Conservation (phyloP, 2,329 filamentous ascomycete genomes). For the Elsinoe batatas region DNA sequence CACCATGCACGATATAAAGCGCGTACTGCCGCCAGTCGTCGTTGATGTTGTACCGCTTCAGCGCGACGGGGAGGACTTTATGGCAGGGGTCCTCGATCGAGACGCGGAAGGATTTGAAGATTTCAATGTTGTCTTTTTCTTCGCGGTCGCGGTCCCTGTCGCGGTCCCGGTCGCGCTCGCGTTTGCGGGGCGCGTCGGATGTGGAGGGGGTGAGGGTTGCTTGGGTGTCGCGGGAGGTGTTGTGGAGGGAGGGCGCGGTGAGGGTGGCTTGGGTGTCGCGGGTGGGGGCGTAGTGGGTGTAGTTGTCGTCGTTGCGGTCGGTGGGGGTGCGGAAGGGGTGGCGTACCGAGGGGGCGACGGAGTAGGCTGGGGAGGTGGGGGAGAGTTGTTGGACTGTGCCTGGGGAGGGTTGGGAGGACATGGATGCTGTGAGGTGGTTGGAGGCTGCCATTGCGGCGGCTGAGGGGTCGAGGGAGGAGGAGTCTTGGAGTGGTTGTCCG, state of each 20-base stretch:
- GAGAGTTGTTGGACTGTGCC: constrained; percentile 34
- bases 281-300: constrained; percentile 21
- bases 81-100: constrained; percentile 97
- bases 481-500: constrained; percentile 33
- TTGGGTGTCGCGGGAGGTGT: constrained; percentile 20
- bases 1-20: constrained; percentile 96
- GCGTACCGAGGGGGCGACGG: constrained; percentile 23
- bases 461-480: constrained; percentile 38
- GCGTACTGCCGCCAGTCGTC: constrained; percentile 97
- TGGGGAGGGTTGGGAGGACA: constrained; percentile 35
- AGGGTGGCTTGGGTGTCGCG: constrained; percentile 21
- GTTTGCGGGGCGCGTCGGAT: constrained; percentile 10
- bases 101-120: constrained; percentile 97
- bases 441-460: constrained; percentile 42
- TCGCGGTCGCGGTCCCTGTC: constrained; percentile 3
- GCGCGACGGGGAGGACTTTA: constrained; percentile 87
- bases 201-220: constrained; percentile 2
- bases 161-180: constrained; percentile 6
- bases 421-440: constrained; percentile 41
- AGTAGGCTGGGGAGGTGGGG: constrained; percentile 41
- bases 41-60: constrained; percentile 98
- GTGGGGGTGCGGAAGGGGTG: constrained; percentile 24
- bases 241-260: constrained; percentile 18
- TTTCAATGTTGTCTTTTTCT: constrained; percentile 60
- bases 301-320: constrained; percentile 15